These are phyloP conservation scores for Amphibolis antarctica DNA, from an alignment of 106 monocot genomes.

Conservation along the genomic window DNA sequence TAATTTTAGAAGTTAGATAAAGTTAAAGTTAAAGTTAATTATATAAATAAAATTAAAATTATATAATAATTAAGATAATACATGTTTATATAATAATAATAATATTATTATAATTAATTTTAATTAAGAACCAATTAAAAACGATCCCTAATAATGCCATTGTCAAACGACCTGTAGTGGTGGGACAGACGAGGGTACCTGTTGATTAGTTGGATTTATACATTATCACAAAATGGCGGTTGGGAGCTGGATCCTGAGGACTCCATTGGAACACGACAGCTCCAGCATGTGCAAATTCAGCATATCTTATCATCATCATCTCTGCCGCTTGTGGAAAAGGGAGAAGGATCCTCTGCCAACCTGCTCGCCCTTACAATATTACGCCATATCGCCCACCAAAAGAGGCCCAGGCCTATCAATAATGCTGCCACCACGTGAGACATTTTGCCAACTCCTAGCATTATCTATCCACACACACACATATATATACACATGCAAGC, in stretches of 20 bases:
- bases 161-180: too few species aligned
- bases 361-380: not conserved
- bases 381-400: not conserved
- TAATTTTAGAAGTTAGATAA: too few species aligned
- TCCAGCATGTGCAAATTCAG: not conserved
- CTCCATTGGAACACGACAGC: constrained; percentile 8
- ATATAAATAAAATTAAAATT: too few species aligned
- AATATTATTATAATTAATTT: too few species aligned
- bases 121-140: too few species aligned
- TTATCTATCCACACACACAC: not conserved
- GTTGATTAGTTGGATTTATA: too few species aligned
- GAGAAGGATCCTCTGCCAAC: not conserved
- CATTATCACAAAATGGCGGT: too few species aligned
- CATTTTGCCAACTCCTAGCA: not conserved
- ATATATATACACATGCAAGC: not conserved
- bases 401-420: not conserved
- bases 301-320: not conserved
- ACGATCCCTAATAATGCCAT: too few species aligned
- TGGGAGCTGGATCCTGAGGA: not conserved
- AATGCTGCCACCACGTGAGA: constrained; percentile 1
- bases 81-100: too few species aligned
- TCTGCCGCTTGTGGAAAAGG: not conserved
- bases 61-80: too few species aligned
- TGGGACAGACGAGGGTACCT: too few species aligned
- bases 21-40: too few species aligned